Evolutionary conservation across 305 asterid species (phyloP), one percentile per base, ranked within the genome.

Genomic region (Ilex paraguariensis): DNA sequence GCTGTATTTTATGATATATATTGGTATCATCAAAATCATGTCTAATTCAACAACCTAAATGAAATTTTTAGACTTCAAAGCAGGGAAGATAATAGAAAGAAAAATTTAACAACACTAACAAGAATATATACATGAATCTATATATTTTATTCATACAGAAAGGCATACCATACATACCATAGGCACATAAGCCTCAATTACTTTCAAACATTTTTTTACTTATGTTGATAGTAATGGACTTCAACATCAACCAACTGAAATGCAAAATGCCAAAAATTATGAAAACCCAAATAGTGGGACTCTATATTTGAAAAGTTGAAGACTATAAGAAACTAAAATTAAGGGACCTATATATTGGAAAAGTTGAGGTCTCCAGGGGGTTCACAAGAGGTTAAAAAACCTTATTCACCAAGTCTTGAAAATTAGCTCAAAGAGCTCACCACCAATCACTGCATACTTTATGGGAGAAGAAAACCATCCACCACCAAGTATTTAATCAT

Each of bases 211-310:
- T 14, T 14, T 30, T 31, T 55, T 53, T 81, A 87, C 96, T 94
- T 81, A 59, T 82, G 62, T 73, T 91, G 96, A 62, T 96, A 88
- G 68, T 70, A 91, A 72, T 69, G 66, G 50, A 91, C 98, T 66
- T 96, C 96, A 59, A 52, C 21, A 2, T 17, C 21, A 6, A n/a
- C 2, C 8, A 15, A 14, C 3, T 52, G 9, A 52, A 14, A 17
- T 6, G 54, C 10, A 16, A 6, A 52, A 9, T 9, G 10, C 51
- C 3, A 17, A 9, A 52, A 52, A 52, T 7, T 4, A 13, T 52
- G n/a, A 48, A 11, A 6, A 17, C 0, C n/a, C 31, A 52, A 7
- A 14, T 17, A 17, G 21, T 6, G 5, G 8, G 42, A 36, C 7
- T 36, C 7, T 7, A 36, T 0, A 15, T 7, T 52, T 52, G 1